These are phyloP conservation scores for Aspergillus sp. DNA, from an alignment of 2,329 filamentous ascomycete species.

Conservation along the genomic window DNA sequence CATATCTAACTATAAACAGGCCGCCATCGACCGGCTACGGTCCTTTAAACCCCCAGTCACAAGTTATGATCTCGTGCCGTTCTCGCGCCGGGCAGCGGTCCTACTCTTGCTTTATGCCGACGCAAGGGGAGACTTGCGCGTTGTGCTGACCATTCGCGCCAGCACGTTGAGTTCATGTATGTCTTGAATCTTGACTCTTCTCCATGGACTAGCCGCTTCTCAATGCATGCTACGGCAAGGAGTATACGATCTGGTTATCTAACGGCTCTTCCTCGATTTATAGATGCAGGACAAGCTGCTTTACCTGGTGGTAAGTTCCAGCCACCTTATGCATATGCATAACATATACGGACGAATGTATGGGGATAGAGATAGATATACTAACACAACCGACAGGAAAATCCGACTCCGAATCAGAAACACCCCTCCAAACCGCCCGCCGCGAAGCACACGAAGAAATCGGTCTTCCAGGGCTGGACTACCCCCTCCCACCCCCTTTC, in stretches of 20 bases:
- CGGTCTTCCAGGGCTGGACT: slow-evolving; percentile 70
- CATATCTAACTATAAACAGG: slow-evolving; percentile 27
- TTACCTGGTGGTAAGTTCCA: slow-evolving; percentile 72
- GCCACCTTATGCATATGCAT: not conserved
- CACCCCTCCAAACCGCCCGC: slow-evolving; percentile 74
- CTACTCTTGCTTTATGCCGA: slow-evolving; percentile 87
- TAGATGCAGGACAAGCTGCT: slow-evolving; percentile 77
- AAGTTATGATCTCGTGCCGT: slow-evolving; percentile 56
- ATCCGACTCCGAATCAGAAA: slow-evolving; percentile 56
- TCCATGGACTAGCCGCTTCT: not conserved
- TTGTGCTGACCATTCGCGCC: slow-evolving; percentile 63
- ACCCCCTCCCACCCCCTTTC: slow-evolving; percentile 75
- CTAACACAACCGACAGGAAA: slow-evolving; percentile 33
- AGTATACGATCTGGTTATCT: not conserved
- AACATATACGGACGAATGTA: not conserved
- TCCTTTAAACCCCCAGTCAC: slow-evolving; percentile 58
- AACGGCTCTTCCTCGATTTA: not conserved
- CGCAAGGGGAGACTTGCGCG: slow-evolving; percentile 70
- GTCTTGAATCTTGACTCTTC: slow-evolving; percentile 1
- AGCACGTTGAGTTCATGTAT: slow-evolving; percentile 59
- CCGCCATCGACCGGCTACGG: slow-evolving; percentile 57
- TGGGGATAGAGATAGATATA: not conserved
- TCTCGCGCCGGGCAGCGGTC: slow-evolving; percentile 76
- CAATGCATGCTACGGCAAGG: not conserved
- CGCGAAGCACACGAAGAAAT: slow-evolving; percentile 94